A percentile compares a stretch with the other conserved stretches of the same genome.
These are phyloP conservation scores for Lachancea sp. DNA, from an alignment of 805 yeast genomes.

Conservation along the genomic window DNA sequence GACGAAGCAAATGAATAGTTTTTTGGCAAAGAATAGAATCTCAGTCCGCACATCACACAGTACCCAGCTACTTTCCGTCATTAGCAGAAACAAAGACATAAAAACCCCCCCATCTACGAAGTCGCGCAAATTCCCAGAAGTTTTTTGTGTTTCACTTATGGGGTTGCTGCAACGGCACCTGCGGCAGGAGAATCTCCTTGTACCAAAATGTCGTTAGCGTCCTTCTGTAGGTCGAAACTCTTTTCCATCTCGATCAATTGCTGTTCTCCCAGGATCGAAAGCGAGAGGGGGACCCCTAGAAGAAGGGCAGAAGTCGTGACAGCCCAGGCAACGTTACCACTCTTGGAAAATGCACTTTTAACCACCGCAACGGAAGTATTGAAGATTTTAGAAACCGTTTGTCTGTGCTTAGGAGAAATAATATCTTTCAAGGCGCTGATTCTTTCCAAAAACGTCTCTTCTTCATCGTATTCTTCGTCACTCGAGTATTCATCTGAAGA, in stretches of 20 bases:
- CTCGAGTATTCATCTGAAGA: conserved; percentile 41
- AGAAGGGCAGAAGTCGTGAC: conserved; percentile 75
- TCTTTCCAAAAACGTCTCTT: conserved; percentile 84
- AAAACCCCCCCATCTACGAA: not conserved
- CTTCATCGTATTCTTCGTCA: conserved; percentile 63
- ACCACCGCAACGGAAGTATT: conserved; percentile 36
- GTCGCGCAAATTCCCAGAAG: not conserved
- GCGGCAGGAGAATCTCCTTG: conserved; percentile 45
- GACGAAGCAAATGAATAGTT: not conserved
- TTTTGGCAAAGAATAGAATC: not conserved
- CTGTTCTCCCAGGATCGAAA: conserved; percentile 86
- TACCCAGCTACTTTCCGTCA: not conserved
- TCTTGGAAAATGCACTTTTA: conserved; percentile 44
- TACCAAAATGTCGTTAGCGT: conserved; percentile 67
- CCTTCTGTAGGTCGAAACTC: conserved; percentile 76
- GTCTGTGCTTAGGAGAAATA: conserved; percentile 81
- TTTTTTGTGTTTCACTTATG: not conserved
- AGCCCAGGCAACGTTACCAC: conserved; percentile 81
- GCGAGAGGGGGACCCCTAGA: conserved; percentile 86
- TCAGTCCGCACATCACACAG: not conserved
- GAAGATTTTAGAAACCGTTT: conserved; percentile 33
- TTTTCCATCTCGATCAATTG: conserved; percentile 92
- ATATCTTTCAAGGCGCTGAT: conserved; percentile 86
- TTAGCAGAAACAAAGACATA: not conserved
- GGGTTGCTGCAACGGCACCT: conserved; percentile 22